Evolutionary conservation across 768 basidiomycete species (phyloP), one percentile per base, ranked within the genome.

Genomic region (Tylopilus subfusipes): DNA sequence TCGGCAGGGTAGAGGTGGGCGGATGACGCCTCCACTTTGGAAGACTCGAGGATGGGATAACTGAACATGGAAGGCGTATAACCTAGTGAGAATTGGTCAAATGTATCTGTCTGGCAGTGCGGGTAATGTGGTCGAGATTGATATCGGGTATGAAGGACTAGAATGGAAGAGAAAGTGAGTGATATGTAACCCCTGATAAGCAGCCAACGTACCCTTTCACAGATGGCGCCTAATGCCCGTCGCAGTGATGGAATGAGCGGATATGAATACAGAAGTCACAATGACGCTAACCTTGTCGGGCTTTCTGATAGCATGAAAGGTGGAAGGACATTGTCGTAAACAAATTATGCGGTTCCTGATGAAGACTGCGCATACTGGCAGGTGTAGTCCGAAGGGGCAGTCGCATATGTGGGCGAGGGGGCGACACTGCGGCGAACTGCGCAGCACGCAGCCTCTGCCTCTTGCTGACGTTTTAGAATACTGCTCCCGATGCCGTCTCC

Each of bases 41-140:
- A 61, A 46, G 67, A 57, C 66, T 61, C 56, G 68, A 69, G 58
- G 65, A 54, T 64, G 54, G 58, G 64, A 72, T 64, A 69, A 65
- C 65, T 55, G 67, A 89, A 90, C 86, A 89, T 90, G 5, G 87
- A 89, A 1, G 89, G 89, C 25, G 78, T 79, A 63, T 92, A 92
- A 36, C 89, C 89, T 63, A 92, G 89, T 48, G 72, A 77, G 52
- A 82, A 78, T 68, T 92, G 89, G 54, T 30, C 76, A 76, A 50
- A 85, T 71, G n/a, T 73, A 63, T 14, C 74, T 71, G n/a, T 76
- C 70, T 33, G 77, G 75, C 8, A 77, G 74, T 18, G 83, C 79
- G n/a, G 82, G 76, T 5, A 85, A 82, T 27, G 88, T 85, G 10
- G 87, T 88, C 1, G 87, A 88, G 45, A 86, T 74, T 31, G 86